A percentile compares a stretch with the other conserved stretches of the same genome.
These are phyloP conservation scores for Cyberlindnera misumaiensis DNA, from an alignment of 805 yeast species.

Conservation along the genomic window DNA sequence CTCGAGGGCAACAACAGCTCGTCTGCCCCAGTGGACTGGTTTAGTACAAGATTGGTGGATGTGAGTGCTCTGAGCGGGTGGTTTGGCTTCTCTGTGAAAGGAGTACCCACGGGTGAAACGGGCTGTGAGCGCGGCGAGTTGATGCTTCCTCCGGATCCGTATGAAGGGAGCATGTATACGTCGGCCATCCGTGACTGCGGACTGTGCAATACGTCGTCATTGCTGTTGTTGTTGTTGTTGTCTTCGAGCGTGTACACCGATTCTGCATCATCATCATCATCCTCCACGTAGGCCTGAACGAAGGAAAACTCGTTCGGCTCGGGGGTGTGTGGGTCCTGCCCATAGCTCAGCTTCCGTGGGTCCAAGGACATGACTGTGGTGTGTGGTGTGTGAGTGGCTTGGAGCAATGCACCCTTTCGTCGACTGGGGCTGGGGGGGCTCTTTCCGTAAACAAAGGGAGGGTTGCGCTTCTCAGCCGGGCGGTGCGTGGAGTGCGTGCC, in stretches of 20 bases:
- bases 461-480: too few species aligned
- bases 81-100: conserved; percentile 18
- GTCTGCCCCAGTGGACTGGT: conserved; percentile 20
- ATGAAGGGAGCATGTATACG: conserved; percentile 1
- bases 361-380: conserved; percentile 16
- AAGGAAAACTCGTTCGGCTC: conserved; percentile 16
- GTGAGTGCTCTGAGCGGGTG: conserved; percentile 24
- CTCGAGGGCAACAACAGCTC: conserved; percentile 15
- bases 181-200: background rate
- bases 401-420: too few species aligned
- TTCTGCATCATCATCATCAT: conserved; percentile 7
- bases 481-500: too few species aligned
- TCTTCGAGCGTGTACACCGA: conserved; percentile 16
- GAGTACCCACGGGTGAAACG: conserved; percentile 19
- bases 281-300: conserved; percentile 3
- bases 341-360: conserved; percentile 14
- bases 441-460: too few species aligned
- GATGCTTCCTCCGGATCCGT: background rate
- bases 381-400: too few species aligned
- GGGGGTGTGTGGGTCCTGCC: conserved; percentile 11
- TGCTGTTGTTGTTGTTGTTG: background rate
- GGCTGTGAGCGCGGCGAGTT: conserved; percentile 13
- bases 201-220: background rate
- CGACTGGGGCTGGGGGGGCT: too few species aligned
- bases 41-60: conserved; percentile 17